phyloP scores from a whole-genome alignment of 257 asterid genomes.

The Vinca minor region DNA sequence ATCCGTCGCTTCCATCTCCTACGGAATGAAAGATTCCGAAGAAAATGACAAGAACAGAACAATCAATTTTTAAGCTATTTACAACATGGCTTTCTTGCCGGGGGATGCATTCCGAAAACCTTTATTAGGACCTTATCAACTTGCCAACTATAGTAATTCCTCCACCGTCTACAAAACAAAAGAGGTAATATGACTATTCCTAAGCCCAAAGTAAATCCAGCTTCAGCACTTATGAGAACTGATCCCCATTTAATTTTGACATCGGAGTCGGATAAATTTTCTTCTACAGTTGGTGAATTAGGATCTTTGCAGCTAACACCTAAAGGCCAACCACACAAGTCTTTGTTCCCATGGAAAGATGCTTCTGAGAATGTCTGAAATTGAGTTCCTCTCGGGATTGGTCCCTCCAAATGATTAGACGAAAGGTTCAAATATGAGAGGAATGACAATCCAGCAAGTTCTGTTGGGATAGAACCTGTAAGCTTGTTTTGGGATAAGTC shows the following conservation, averaged over 20 bases:
- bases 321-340: constrained; percentile 10
- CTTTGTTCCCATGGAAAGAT: constrained; percentile 8
- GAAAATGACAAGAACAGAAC: no score
- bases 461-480: constrained; percentile 32
- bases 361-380: constrained; percentile 9
- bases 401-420: constrained; percentile 11
- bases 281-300: constrained; percentile 6
- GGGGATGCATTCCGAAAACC: background rate
- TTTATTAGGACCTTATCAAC: constrained; percentile 7
- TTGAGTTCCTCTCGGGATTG: constrained; percentile 12
- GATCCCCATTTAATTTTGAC: background rate
- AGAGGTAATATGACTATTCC: constrained; percentile 1
- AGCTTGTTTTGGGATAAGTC: constrained; percentile 36
- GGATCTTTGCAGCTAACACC: background rate
- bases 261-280: background rate
- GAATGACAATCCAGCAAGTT: constrained; percentile 35
- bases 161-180: constrained; percentile 8
- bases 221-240: background rate
- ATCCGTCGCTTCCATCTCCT: no score
- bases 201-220: constrained; percentile 1
- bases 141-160: constrained; percentile 2
- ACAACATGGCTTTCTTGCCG: background rate
- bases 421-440: constrained; percentile 25
- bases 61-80: background rate
- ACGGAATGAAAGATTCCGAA: no score